These are phyloP conservation scores for Chrysochromulina tobinii DNA, from an alignment of 78 protist genomes.

Conservation along the genomic window DNA sequence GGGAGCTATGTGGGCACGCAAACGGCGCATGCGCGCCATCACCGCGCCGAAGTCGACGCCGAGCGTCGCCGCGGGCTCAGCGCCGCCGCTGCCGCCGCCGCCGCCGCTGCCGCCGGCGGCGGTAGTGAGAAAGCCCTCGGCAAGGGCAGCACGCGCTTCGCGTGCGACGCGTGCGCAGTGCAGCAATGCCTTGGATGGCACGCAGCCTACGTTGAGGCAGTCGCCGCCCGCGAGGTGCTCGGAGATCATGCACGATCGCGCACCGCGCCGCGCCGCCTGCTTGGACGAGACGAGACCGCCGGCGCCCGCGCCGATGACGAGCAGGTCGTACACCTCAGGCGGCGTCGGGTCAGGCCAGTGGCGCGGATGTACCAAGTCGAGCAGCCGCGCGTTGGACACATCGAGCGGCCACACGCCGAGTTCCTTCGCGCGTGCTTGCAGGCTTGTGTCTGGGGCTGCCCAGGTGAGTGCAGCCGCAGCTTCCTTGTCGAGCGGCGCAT, in stretches of 20 bases:
- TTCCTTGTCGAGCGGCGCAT: no score
- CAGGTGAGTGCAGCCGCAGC: no score
- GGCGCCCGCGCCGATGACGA: slow-evolving; percentile 70
- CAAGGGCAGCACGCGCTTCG: no score
- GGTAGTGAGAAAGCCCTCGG: no score
- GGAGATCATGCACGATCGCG: slow-evolving; percentile 48
- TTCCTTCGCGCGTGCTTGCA: no score
- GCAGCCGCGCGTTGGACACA: slow-evolving; percentile 29
- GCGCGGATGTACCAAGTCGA: slow-evolving; percentile 30
- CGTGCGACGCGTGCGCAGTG: no score
- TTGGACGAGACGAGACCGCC: slow-evolving; percentile 57
- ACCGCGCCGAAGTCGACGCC: slow-evolving; percentile 56
- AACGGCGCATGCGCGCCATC: slow-evolving; percentile 71
- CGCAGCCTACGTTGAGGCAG: slow-evolving; percentile 79
- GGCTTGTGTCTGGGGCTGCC: no score
- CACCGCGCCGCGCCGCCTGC: slow-evolving; percentile 52
- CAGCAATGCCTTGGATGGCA: slow-evolving; percentile 69
- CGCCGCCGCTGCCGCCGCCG: no score
- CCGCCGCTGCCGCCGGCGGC: no score
- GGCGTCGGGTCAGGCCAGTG: slow-evolving; percentile 36
- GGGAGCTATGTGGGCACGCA: slow-evolving; percentile 1
- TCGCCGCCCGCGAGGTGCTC: slow-evolving; percentile 69
- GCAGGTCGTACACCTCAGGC: slow-evolving; percentile 36
- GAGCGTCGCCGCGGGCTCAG: no score
- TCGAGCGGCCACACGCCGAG: slow-evolving; percentile 16